Base-by-base conservation (phyloP, 768 basidiomycete species). In the Chalciporus pseudorubinellus region DNA sequence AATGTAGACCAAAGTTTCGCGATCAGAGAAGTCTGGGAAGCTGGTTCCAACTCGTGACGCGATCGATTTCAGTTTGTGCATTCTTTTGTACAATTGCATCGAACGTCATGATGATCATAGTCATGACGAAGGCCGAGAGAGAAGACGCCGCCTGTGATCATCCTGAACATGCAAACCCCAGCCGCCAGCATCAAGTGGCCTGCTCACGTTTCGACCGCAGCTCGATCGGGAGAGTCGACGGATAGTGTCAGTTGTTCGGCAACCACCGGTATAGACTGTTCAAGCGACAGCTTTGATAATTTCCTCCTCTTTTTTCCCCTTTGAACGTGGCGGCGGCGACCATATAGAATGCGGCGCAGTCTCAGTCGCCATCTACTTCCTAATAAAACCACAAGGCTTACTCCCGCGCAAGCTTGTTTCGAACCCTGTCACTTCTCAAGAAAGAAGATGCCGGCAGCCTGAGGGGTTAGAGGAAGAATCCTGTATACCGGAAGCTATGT, bases 271-370 rank as follows among this genome's bases (percentile, higher is more conserved):
- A 46, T 70, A 69, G 2, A 60, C 65, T 1, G 63, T 65, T 1
- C 65, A 67, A 5, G 64, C 66, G 21, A 70, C 62, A n/a, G 57
- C 62, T 50, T 64, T 64, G 45, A 69, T 67, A 5, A 57, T 53
- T 3, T 40, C 48, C 34, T 64, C 67, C 29, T 72, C 66, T 38
- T 55, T 62, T 1, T 62, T 58, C n/a, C 10, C 46, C 52, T 51
- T 67, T 58, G 16, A 65, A 10, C 59, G 60, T 51, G 46, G 61
- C 57, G 10, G n/a, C n/a, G n/a, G n/a, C n/a, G 53, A 55, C 11
- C 58, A 51, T 55, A 69, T 59, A 33, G 57, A 54, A 36, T 57
- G 48, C 4, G 57, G 58, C 22, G 55, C 60, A 11, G 46, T 59
- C 18, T 51, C 57, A 1, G 58, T 57, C 13, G 31, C 55, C 56